Evolutionary conservation across 1,284 basidiomycete species (phyloP).

Genomic region (Melampsora larici-populina): DNA sequence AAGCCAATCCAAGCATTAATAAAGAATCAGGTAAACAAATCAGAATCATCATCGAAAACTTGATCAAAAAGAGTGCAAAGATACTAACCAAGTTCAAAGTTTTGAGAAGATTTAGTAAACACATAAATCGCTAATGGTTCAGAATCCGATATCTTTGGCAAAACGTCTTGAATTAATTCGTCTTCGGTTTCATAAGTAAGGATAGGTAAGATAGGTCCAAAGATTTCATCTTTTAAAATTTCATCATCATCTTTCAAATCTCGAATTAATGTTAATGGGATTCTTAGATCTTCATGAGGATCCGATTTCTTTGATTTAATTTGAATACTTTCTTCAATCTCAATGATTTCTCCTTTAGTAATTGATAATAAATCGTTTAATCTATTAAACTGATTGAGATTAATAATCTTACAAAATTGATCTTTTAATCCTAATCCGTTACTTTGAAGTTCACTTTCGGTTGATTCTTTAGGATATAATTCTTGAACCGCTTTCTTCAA

Average conservation of each 20-base stretch:
- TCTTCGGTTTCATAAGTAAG: slow-evolving; percentile 33
- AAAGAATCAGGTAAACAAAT: no score
- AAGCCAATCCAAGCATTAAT: slow-evolving; percentile 34
- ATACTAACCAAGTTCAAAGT: slow-evolving; percentile 47
- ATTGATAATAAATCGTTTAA: slow-evolving; percentile 50
- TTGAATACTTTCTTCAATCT: slow-evolving; percentile 48
- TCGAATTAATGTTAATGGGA: slow-evolving; percentile 53
- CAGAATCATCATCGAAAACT: no score
- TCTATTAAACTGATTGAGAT: slow-evolving; percentile 53
- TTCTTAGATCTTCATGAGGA: slow-evolving; percentile 44
- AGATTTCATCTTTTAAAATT: slow-evolving; percentile 55
- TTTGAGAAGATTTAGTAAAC: slow-evolving; percentile 50
- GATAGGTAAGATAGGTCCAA: slow-evolving; percentile 56
- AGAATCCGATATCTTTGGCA: slow-evolving; percentile 53
- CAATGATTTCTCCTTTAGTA: slow-evolving; percentile 53
- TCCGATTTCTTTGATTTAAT: slow-evolving; percentile 44
- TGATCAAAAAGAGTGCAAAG: no score
- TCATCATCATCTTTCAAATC: slow-evolving; percentile 52
- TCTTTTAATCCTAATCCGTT: not conserved
- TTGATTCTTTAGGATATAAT: slow-evolving; percentile 48
- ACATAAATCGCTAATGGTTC: slow-evolving; percentile 55
- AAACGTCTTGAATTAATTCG: slow-evolving; percentile 47
- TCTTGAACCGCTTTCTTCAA: slow-evolving; percentile 49
- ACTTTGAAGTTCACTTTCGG: not conserved
- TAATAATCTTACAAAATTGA: slow-evolving; percentile 51